These are phyloP conservation scores for Geotrichum carabidarum DNA, from an alignment of 1,139 yeast genomes.

Conservation along the genomic window DNA sequence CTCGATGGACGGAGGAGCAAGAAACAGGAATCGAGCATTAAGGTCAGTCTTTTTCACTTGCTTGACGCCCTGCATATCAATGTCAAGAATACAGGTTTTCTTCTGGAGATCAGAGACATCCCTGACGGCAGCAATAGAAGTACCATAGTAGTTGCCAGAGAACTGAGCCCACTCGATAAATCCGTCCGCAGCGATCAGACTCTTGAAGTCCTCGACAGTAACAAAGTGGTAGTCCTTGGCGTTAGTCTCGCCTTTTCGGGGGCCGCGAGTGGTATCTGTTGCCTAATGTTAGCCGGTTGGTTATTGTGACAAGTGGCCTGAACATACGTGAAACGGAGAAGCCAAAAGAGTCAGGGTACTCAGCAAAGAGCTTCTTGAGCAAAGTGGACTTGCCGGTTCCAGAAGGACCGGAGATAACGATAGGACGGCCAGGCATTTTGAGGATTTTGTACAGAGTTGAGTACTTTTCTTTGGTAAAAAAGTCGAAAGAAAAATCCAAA, in stretches of 20 bases:
- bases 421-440: constrained; percentile 55
- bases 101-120: constrained; percentile 54
- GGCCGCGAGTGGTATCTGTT: constrained; percentile 80
- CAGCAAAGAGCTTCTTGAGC: constrained; percentile 81
- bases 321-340: constrained; percentile 69
- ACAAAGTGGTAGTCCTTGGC: constrained; percentile 88
- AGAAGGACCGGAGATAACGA: constrained; percentile 94
- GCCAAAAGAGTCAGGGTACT: constrained; percentile 83
- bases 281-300: not conserved
- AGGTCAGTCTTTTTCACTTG: constrained; percentile 77
- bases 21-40: constrained; percentile 77
- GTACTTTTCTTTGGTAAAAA: not conserved
- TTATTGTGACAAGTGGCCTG: not conserved
- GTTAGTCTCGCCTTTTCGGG: constrained; percentile 85
- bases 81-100: constrained; percentile 79
- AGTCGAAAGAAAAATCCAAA: not conserved
- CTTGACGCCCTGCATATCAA: constrained; percentile 98
- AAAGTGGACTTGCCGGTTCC: constrained; percentile 94
- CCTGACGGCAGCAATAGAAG: constrained; percentile 78
- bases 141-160: constrained; percentile 96
- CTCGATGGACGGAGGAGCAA: constrained; percentile 90
- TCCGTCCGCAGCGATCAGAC: constrained; percentile 62
- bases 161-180: constrained; percentile 98
- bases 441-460: not conserved
- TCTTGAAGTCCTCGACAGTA: constrained; percentile 71